These are phyloP conservation scores for Corymbia citriodora DNA, from an alignment of 441 rosid species.

Conservation along the genomic window DNA sequence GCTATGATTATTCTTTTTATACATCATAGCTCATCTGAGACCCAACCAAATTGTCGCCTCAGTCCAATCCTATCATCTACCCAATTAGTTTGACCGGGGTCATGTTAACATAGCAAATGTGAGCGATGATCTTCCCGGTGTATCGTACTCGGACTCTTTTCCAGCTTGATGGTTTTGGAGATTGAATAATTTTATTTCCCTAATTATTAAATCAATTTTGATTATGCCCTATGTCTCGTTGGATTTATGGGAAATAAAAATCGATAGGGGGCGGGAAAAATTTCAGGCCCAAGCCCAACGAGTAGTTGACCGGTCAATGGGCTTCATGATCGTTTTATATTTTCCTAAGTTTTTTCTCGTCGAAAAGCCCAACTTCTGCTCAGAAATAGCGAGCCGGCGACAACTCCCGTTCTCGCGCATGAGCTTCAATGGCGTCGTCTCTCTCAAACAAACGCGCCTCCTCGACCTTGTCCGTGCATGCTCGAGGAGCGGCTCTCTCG, in stretches of 20 bases:
- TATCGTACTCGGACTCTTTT: background rate
- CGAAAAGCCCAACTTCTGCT: background rate
- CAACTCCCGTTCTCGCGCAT: conserved; percentile 8
- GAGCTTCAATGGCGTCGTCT: conserved; percentile 26
- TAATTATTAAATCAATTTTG: background rate
- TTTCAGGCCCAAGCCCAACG: background rate
- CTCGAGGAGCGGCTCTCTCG: conserved; percentile 21
- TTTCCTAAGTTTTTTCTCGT: background rate
- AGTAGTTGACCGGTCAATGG: background rate
- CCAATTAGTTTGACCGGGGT: background rate
- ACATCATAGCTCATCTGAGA: background rate
- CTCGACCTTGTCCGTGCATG: conserved; percentile 30
- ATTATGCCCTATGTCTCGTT: background rate
- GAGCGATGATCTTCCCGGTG: background rate
- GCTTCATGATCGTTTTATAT: background rate
- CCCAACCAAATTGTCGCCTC: background rate
- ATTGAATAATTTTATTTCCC: background rate
- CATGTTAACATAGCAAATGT: background rate
- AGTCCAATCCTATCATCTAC: background rate
- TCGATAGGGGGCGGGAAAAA: background rate
- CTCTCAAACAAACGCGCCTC: conserved; percentile 13
- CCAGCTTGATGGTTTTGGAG: background rate
- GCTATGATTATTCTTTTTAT: background rate
- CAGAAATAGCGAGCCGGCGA: background rate
- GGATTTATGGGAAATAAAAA: background rate